These are phyloP conservation scores for Blastobotrys buckinghamii DNA, from an alignment of 1,139 yeast genomes.

Conservation along the genomic window DNA sequence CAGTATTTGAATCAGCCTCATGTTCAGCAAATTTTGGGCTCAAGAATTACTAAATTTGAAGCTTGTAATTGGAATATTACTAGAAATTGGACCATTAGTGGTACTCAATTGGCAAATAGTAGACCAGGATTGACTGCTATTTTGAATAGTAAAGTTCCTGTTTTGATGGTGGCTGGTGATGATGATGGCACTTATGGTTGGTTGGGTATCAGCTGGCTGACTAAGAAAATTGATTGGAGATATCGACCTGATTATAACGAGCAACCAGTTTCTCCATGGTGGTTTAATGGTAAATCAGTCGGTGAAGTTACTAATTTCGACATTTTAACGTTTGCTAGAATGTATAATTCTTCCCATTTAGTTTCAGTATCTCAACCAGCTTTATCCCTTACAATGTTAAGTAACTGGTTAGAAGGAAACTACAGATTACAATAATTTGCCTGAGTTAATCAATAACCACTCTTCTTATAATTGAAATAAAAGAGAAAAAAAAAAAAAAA, in stretches of 20 bases:
- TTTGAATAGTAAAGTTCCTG: slow-evolving; percentile 46
- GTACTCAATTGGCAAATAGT: slow-evolving; percentile 58
- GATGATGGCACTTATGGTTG: slow-evolving; percentile 87
- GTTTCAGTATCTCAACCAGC: slow-evolving; percentile 73
- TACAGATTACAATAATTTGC: slow-evolving; percentile 49
- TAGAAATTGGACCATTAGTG: slow-evolving; percentile 47
- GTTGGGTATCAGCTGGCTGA: slow-evolving; percentile 83
- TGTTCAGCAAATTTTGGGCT: slow-evolving; percentile 53
- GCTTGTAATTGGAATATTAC: slow-evolving; percentile 54
- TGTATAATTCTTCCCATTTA: slow-evolving; percentile 59
- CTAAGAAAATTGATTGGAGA: slow-evolving; percentile 59
- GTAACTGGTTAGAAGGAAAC: slow-evolving; percentile 51
- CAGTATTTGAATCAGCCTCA: slow-evolving; percentile 62
- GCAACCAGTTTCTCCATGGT: slow-evolving; percentile 33
- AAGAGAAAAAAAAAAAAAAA: too few relatives aligned
- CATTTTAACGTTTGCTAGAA: slow-evolving; percentile 52
- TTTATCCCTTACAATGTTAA: slow-evolving; percentile 61
- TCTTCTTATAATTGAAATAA: slow-evolving; percentile 25
- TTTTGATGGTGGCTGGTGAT: slow-evolving; percentile 80
- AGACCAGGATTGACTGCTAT: slow-evolving; percentile 51
- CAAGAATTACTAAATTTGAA: slow-evolving; percentile 74
- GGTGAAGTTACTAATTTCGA: slow-evolving; percentile 41
- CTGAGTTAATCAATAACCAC: slow-evolving; percentile 57
- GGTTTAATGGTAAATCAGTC: slow-evolving; percentile 35
- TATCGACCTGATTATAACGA: slow-evolving; percentile 29